Conservation (phyloP, 169 alveolate species). For the Eimeria praecox region DNA sequence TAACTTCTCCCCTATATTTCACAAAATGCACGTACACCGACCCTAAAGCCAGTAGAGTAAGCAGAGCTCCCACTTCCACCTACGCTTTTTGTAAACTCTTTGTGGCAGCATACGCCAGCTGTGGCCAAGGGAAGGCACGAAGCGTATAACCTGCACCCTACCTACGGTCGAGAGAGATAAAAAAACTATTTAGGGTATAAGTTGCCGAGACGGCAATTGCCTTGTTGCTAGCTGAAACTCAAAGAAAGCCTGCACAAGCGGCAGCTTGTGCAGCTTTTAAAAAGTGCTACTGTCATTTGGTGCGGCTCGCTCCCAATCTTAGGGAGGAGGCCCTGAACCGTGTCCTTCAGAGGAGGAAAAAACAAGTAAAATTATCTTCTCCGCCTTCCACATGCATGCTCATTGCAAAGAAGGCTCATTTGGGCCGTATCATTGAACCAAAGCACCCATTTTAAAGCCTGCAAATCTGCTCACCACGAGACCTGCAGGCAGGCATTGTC, state of each 20-base stretch:
- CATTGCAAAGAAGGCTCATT: not conserved
- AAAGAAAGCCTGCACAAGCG: not conserved
- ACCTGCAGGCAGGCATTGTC: not conserved
- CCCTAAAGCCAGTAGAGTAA: not conserved
- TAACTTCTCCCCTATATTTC: not conserved
- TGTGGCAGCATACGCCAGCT: not conserved
- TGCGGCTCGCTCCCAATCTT: not conserved
- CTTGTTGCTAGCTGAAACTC: not conserved
- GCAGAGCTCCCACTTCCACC: not conserved
- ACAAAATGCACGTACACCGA: not conserved
- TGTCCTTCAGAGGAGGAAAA: not conserved
- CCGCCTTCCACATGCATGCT: not conserved
- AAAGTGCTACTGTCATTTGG: not conserved
- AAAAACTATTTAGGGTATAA: not conserved
- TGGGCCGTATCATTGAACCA: not conserved
- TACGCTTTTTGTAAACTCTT: not conserved
- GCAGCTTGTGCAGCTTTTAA: not conserved
- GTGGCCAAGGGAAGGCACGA: not conserved
- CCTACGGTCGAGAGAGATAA: not conserved
- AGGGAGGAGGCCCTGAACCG: not conserved
- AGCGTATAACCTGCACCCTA: not conserved
- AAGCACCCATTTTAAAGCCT: not conserved
- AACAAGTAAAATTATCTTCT: not conserved
- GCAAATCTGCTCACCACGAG: not conserved
- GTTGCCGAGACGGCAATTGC: not conserved